phyloP scores from a whole-genome alignment of 345 rosid species.

The Murraya koenigii region DNA sequence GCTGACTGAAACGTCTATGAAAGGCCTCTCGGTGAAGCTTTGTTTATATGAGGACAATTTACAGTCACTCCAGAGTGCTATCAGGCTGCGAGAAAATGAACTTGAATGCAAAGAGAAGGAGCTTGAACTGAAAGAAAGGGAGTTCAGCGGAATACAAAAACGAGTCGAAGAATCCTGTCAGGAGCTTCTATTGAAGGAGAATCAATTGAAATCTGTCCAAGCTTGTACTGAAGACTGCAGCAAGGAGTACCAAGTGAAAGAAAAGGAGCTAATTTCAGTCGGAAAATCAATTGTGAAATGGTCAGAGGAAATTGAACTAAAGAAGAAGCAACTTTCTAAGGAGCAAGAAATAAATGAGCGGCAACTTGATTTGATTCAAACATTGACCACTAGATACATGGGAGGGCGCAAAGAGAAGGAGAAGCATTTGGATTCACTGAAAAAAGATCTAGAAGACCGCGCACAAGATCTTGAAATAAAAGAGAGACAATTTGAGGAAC shows the following conservation, averaged over 20 bases:
- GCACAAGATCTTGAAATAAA: conserved; percentile 1
- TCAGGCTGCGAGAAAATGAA: too few relatives aligned
- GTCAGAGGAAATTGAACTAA: conserved; percentile 16
- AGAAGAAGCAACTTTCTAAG: conserved; percentile 19
- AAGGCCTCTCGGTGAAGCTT: conserved; percentile 17
- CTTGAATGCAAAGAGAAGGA: not conserved
- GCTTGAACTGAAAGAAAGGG: conserved; percentile 18
- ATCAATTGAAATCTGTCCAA: not conserved
- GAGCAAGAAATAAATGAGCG: conserved; percentile 22
- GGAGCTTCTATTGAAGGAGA: not conserved
- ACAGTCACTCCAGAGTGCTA: too few relatives aligned
- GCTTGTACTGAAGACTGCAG: not conserved
- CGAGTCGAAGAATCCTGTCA: not conserved
- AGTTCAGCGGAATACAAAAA: not conserved
- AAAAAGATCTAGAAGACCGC: conserved; percentile 10
- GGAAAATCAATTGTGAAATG: conserved; percentile 19
- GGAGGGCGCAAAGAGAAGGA: conserved; percentile 25
- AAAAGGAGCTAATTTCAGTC: conserved; percentile 20
- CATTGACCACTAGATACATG: conserved; percentile 7
- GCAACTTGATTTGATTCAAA: conserved; percentile 16
- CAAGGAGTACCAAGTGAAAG: conserved; percentile 14
- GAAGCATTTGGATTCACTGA: conserved; percentile 9
- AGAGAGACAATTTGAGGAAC: conserved; percentile 7
- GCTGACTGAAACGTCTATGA: conserved; percentile 13
- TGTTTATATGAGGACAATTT: not conserved